Percentiles rank a stretch among this genome's conserved stretches.
These are phyloP conservation scores for Sporodiniella umbellata DNA, from an alignment of 371 early-diverging fungal species.

Conservation along the genomic window DNA sequence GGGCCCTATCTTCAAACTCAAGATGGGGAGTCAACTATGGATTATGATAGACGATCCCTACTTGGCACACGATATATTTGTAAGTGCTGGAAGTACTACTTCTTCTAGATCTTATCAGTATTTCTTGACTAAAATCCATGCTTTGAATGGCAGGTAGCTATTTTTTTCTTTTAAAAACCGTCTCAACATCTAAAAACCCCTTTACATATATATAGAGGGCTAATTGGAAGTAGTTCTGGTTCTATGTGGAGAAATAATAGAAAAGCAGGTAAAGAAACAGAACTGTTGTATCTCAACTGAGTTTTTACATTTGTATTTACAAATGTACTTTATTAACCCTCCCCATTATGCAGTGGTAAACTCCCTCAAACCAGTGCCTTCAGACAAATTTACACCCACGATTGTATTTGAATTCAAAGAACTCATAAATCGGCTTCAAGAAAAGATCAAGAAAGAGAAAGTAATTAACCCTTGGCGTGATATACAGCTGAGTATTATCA, in stretches of 20 bases:
- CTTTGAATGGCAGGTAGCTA: background rate
- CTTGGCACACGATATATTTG: constrained; percentile 19
- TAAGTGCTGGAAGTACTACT: constrained; percentile 7
- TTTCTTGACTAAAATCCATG: background rate
- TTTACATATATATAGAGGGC: no score
- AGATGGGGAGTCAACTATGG: constrained; percentile 16
- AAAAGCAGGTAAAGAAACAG: constrained; percentile 4
- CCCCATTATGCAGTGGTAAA: constrained; percentile 2
- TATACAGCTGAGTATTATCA: no score
- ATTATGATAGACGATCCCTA: constrained; percentile 9
- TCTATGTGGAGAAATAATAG: background rate
- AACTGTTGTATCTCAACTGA: background rate
- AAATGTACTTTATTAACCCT: no score
- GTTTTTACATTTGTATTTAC: no score
- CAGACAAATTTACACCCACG: no score
- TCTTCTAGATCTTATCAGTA: constrained; percentile 6
- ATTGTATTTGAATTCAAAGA: no score
- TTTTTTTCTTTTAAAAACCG: no score
- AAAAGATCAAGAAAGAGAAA: no score
- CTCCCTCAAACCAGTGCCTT: no score
- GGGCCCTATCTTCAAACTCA: constrained; percentile 10
- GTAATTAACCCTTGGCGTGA: no score
- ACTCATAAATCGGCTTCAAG: no score
- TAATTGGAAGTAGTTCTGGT: constrained; percentile 6
- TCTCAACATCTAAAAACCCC: no score